phyloP scores from a whole-genome alignment of 1,284 basidiomycete species.

The Acaromyces ingoldii region DNA sequence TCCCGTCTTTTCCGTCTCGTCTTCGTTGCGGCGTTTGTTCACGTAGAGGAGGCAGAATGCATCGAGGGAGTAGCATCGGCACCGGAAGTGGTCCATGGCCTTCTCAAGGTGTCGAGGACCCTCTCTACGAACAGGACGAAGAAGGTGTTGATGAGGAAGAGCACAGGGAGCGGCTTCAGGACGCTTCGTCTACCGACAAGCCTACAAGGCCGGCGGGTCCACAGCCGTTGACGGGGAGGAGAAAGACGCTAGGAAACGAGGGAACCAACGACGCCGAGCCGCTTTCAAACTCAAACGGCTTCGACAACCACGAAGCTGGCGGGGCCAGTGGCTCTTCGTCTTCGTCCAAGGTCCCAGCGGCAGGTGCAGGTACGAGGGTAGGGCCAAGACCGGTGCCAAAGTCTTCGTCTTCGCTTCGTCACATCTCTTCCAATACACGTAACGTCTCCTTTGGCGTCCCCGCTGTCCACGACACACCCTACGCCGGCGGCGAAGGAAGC shows the following conservation, averaged over 20 bases:
- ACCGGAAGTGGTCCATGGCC: too few relatives aligned
- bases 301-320: neutral
- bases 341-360: constrained; percentile 20
- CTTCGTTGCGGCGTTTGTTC: too few relatives aligned
- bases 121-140: constrained; percentile 1
- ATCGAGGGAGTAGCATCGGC: too few relatives aligned
- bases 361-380: constrained; percentile 32
- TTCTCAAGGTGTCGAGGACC: constrained; percentile 1
- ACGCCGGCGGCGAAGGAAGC: constrained; percentile 16
- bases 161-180: neutral
- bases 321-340: neutral
- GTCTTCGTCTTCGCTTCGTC: constrained; percentile 31
- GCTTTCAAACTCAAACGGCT: neutral
- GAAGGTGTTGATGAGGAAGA: neutral
- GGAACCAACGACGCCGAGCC: neutral
- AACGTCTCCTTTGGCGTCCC: constrained; percentile 26
- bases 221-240: neutral
- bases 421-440: constrained; percentile 23
- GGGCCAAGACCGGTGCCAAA: constrained; percentile 34
- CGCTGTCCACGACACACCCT: neutral
- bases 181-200: neutral
- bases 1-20: too few relatives aligned
- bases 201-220: neutral
- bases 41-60: too few relatives aligned
- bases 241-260: too few relatives aligned